Conservation (phyloP, 2,329 filamentous ascomycete genomes). For the Furcasterigmium furcatum region DNA sequence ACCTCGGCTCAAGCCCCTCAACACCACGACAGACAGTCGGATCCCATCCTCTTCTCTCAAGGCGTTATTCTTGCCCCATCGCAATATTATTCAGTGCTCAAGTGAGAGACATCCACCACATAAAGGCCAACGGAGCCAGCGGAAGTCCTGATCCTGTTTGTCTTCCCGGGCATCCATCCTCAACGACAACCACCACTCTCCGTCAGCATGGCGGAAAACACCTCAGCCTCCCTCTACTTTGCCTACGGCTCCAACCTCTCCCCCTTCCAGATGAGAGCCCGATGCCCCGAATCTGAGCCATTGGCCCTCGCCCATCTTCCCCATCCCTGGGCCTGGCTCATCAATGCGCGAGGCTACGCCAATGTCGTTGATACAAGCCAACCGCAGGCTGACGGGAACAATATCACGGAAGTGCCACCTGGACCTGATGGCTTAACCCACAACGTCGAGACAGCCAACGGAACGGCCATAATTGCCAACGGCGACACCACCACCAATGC, state of each 20-base stretch:
- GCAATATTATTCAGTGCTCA: no score
- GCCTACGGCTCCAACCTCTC: slow-evolving; percentile 71
- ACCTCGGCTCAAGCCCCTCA: no score
- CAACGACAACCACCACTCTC: no score
- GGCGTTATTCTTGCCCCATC: no score
- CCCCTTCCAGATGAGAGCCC: slow-evolving; percentile 58
- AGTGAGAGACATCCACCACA: no score
- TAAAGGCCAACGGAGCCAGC: no score
- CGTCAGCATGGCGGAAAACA: not conserved
- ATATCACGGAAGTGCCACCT: not conserved
- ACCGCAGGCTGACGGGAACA: not conserved
- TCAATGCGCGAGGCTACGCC: slow-evolving; percentile 65
- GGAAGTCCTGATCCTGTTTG: no score
- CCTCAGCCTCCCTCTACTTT: slow-evolving; percentile 49
- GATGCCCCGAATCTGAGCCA: slow-evolving; percentile 56
- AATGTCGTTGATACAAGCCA: slow-evolving; percentile 50
- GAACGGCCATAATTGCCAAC: not conserved
- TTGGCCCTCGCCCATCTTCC: slow-evolving; percentile 55
- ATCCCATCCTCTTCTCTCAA: no score
- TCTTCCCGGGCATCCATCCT: no score
- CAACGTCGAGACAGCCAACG: not conserved
- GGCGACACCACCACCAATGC: no score
- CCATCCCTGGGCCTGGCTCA: slow-evolving; percentile 58
- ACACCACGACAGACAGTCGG: no score
- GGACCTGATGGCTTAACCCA: no score